phyloP scores from a whole-genome alignment of 2,329 filamentous ascomycete species.

The Sporothrix schenckii region DNA sequence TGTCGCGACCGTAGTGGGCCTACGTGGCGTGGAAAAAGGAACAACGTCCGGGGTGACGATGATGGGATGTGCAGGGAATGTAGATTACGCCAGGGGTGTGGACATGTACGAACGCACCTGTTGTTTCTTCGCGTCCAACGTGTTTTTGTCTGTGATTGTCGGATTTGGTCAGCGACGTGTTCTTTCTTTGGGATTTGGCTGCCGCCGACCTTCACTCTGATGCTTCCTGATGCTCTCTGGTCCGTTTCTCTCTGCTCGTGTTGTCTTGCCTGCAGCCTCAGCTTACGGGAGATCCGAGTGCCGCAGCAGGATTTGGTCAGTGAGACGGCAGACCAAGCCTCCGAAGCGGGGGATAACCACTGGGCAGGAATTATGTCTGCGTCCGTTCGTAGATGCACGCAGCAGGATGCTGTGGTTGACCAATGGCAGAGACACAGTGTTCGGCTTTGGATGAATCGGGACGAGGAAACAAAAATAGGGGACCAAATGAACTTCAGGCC shows the following conservation, averaged over 20 bases:
- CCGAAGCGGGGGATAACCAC: constrained; percentile 12
- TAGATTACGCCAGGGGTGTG: not conserved
- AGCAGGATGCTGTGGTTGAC: constrained; percentile 1
- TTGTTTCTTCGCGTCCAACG: not conserved
- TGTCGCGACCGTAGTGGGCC: constrained; percentile 7
- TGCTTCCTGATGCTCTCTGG: too few species aligned
- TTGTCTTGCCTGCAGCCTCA: not conserved
- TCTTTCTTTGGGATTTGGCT: constrained; percentile 3
- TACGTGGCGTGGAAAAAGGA: constrained; percentile 22
- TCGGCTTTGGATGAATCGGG: not conserved
- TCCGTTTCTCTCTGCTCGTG: not conserved
- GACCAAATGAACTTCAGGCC: not conserved
- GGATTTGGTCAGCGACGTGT: not conserved
- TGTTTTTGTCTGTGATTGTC: too few species aligned
- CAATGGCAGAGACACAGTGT: not conserved
- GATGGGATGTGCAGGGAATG: constrained; percentile 14
- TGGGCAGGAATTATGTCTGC: not conserved
- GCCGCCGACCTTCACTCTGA: not conserved
- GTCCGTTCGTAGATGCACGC: not conserved
- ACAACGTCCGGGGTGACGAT: constrained; percentile 18
- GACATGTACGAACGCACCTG: not conserved
- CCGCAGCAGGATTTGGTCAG: constrained; percentile 1
- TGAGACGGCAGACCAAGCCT: constrained; percentile 1
- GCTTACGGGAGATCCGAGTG: constrained; percentile 9
- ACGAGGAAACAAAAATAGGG: constrained; percentile 7